Percentiles rank a stretch among this genome's conserved stretches.
Evolutionary conservation across 345 rosid genomes (phyloP).

Genomic region (Eucalyptus erythrocorys): DNA sequence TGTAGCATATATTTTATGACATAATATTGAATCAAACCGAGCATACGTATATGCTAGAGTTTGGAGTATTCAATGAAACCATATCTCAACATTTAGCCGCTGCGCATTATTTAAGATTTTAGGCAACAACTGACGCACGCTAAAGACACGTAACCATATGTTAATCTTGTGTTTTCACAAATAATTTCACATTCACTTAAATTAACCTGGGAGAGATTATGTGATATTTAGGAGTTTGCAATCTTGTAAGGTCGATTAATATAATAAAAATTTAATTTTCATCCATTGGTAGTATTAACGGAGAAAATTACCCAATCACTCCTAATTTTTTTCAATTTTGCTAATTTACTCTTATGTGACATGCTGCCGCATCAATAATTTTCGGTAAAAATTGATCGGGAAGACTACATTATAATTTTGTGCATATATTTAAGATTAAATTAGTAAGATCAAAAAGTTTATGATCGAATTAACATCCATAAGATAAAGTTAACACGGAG

Average conservation of each 20-base stretch:
- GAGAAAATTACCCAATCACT: fast-evolving
- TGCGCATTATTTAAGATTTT: not conserved
- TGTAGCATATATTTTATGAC: no score
- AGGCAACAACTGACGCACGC: fast-evolving
- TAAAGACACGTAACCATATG: not conserved
- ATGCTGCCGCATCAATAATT: fast-evolving
- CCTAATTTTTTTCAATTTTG: not conserved
- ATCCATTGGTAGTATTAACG: fast-evolving
- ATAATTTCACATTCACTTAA: not conserved
- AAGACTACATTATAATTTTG: not conserved
- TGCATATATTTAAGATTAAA: fast-evolving
- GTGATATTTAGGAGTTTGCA: not conserved
- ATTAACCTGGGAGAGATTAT: not conserved
- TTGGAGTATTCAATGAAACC: not conserved
- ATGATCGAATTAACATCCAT: fast-evolving
- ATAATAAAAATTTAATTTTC: not conserved
- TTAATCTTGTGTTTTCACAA: not conserved
- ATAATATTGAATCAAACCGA: not conserved
- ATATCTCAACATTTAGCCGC: not conserved
- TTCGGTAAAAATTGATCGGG: fast-evolving
- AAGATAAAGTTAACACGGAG: not conserved
- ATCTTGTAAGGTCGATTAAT: not conserved
- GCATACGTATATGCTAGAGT: not conserved
- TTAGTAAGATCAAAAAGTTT: not conserved
- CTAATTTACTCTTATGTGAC: not conserved